phyloP scores from a whole-genome alignment of 2,329 filamentous ascomycete species.

The Penicillium decumbens region DNA sequence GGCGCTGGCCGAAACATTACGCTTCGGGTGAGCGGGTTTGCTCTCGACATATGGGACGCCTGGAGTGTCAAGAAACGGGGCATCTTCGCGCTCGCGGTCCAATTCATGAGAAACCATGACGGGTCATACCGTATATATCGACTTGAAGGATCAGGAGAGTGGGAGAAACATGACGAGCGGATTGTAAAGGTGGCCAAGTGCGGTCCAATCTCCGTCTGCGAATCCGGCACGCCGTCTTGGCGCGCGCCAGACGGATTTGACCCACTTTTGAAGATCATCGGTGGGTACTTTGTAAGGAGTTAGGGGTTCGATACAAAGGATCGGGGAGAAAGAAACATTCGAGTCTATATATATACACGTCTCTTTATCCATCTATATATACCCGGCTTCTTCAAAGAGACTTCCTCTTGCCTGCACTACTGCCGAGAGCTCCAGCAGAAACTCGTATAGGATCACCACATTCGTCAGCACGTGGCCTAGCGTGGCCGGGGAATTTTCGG shows the following conservation, averaged over 20 bases:
- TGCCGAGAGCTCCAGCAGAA: constrained; percentile 70
- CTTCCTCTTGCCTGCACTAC: constrained; percentile 69
- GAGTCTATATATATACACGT: not conserved
- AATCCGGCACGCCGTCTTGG: constrained; percentile 16
- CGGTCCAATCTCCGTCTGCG: constrained; percentile 20
- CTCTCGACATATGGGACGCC: constrained; percentile 1
- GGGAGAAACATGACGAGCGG: not conserved
- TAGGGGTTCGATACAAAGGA: not conserved
- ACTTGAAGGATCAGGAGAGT: not conserved
- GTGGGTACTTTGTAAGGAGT: no score
- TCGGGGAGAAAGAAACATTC: no score
- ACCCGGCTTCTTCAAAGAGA: constrained; percentile 71
- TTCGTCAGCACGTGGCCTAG: constrained; percentile 77
- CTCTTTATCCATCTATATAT: constrained; percentile 28
- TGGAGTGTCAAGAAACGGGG: constrained; percentile 28
- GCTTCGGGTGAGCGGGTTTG: not conserved
- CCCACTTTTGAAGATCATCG: constrained; percentile 1
- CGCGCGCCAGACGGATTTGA: not conserved
- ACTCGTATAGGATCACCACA: constrained; percentile 72
- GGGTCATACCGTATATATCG: constrained; percentile 19
- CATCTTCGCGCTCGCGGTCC: constrained; percentile 31
- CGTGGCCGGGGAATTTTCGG: constrained; percentile 50
- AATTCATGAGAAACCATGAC: constrained; percentile 25
- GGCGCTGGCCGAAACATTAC: constrained; percentile 19
- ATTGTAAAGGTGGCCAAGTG: not conserved